A percentile compares a stretch with the other conserved stretches of the same genome.
phyloP scores from a whole-genome alignment of 306 rosid species.

The Amphicarpaea edgeworthii region DNA sequence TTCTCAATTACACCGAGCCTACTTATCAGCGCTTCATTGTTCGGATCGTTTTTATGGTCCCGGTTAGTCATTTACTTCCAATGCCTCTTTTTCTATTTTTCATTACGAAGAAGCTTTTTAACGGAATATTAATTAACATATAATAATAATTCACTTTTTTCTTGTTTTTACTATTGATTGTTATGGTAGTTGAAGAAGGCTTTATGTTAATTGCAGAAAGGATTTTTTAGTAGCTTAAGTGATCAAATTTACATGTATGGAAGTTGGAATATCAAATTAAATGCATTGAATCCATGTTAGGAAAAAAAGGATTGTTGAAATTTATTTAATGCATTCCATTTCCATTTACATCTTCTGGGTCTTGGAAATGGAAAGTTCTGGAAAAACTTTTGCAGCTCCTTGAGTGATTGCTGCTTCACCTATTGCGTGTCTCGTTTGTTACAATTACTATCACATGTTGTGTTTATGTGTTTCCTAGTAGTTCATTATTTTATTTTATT shows the following conservation, averaged over 20 bases:
- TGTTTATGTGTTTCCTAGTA: neutral
- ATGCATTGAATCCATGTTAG: neutral
- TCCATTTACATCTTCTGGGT: neutral
- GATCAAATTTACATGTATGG: neutral
- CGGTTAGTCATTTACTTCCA: conserved; percentile 55
- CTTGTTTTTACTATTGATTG: neutral
- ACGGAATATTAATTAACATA: neutral
- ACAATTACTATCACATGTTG: neutral
- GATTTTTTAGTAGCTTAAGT: conserved; percentile 29
- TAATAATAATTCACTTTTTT: neutral
- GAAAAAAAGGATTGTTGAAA: neutral
- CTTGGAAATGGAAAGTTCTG: neutral
- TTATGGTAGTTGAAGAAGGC: neutral
- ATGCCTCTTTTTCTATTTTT: no score
- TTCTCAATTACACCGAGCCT: conserved; percentile 87
- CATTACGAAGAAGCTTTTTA: no score
- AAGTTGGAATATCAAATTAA: conserved; percentile 9
- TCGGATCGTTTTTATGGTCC: conserved; percentile 91
- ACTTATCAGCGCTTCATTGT: conserved; percentile 86
- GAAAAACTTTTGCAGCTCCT: neutral
- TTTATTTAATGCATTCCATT: conserved; percentile 2
- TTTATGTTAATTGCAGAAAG: conserved; percentile 6
- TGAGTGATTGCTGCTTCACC: neutral
- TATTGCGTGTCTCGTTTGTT: neutral
- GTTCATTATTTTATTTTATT: no score